Conservation (phyloP, 2,329 filamentous ascomycete species). For the Epichloe typhina region DNA sequence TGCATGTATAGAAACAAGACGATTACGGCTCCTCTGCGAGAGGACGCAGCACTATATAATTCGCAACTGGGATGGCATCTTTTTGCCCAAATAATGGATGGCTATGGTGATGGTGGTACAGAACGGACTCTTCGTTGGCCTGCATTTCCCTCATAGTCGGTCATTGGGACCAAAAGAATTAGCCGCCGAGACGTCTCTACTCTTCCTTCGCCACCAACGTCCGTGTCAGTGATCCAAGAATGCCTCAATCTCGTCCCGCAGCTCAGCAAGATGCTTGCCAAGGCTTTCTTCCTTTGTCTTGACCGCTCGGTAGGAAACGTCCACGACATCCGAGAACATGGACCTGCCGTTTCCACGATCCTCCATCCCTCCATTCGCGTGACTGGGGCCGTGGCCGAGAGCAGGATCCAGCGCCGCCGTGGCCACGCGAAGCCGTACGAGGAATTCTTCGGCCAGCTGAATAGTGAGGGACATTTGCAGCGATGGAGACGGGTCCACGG, state of each 20-base stretch:
- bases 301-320: slow-evolving; percentile 17
- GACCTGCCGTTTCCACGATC: slow-evolving; percentile 12
- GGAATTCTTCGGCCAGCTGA: slow-evolving; percentile 28
- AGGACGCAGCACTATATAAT: too few relatives aligned
- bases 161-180: too few relatives aligned
- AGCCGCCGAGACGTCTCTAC: too few relatives aligned
- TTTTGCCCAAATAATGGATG: too few relatives aligned
- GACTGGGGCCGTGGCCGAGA: slow-evolving; percentile 6
- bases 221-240: slow-evolving; percentile 12
- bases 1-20: too few relatives aligned
- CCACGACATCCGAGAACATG: slow-evolving; percentile 21
- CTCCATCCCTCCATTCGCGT: not conserved
- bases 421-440: slow-evolving; percentile 21
- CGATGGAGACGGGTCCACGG: slow-evolving; percentile 25
- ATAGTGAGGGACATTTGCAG: slow-evolving; percentile 29
- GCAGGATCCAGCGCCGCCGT: slow-evolving; percentile 17
- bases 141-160: too few relatives aligned
- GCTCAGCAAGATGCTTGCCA: slow-evolving; percentile 18
- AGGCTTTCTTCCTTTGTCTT: slow-evolving; percentile 22
- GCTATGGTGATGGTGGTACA: too few relatives aligned
- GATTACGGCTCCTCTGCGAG: too few relatives aligned
- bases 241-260: slow-evolving; percentile 21
- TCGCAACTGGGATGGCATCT: too few relatives aligned
- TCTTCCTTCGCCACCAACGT: not conserved
- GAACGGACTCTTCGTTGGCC: too few relatives aligned